Base-by-base conservation (phyloP, 768 basidiomycete genomes). In the Hortiboletus campestris region DNA sequence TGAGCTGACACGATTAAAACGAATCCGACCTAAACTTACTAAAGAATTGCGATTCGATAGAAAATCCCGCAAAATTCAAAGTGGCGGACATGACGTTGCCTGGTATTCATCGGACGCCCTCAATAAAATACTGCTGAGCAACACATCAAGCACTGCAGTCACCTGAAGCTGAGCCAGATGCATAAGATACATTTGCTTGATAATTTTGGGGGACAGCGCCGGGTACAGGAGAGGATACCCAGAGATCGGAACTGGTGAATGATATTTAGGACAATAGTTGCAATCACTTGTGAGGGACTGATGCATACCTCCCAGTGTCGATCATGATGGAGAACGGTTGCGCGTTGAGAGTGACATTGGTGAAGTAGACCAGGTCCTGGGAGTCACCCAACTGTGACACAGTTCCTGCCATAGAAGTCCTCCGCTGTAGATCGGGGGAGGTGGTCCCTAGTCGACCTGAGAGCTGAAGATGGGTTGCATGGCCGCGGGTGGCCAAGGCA, bases 81-180 rank as follows among this genome's bases (percentile, higher is more conserved):
- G 63, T 63, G 40, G 70, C 72, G 8, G 67, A 63, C 58, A 60
- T 65, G 43, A 73, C 65, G 1, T 59, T 31, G 46, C 72, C 73
- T 74, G 46, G 46, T 4, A 16, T 42, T 28, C 8, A 16, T 25
- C 25, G 25, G 31, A 39, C 9, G 32, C 38, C 10, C 16, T 48
- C 34, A 58, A 44, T 28, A 29, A 36, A 48, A 57, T 29, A 31
- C n/a, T 10, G 8, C 6, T 22, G 46, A 25, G 22, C 45, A 39
- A 22, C n/a, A 40, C 1, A 7, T 6, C 8, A 39, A 16, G 13
- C 4, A 1, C 2, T 31, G 50, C 6, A 28, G 20, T 39, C 51
- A 84, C 85, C 85, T 59, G 72, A 53, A 4, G 81, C 80, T 2
- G 67, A 66, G 32, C 83, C 84, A 16, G 80, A 74, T 16, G 83